Base-by-base conservation (phyloP, 2,329 filamentous ascomycete genomes). In the Cytospora paraplurivora region DNA sequence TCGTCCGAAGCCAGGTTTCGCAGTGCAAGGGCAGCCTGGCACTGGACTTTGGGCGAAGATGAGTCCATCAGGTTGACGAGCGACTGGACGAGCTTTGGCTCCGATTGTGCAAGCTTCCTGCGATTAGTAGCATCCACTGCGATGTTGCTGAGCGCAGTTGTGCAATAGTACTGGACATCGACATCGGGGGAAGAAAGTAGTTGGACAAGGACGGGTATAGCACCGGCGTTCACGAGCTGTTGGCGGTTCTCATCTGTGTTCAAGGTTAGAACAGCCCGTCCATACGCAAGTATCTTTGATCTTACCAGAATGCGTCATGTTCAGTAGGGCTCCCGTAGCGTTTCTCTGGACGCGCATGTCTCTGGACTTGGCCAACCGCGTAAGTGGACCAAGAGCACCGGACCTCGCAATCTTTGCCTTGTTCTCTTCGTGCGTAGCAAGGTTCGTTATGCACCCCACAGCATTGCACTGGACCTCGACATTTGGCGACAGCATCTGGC, bases 391-490 rank as follows among this genome's bases (percentile, higher is more conserved):
- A 62, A 99, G 83, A 61, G 95, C 95, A 64, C 95, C 95, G 4
- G 95, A 99, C 66, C 92, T 87, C 69, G 95, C 95, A 76, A 99
- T 99, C 80, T 96, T 97, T 64, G 95, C 93, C 80, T 99, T 99
- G 81, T 99, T 99, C 71, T 98, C 95, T 79, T 99, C 95, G 73
- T 99, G 95, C 3, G 95, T 99, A 61, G 95, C 95, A 62, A 99
- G 80, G 74, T 99, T 99, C 53, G 95, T 99, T 76, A 99, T 99
- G 80, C 95, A 99, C 58, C 95, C 95, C 66, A 99, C 95, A 51
- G 95, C 95, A 76, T 99, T 99, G 82, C 95, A 99, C 78, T 99
- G 95, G 33, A 99, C 95, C 76, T 99, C 95, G 70, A 99, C 95
- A 72, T 99, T 99, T 54, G 90, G 86, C 62, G 94, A 98, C 79